Conservation (phyloP, 805 yeast genomes). For the Scheffersomyces spartinae region DNA sequence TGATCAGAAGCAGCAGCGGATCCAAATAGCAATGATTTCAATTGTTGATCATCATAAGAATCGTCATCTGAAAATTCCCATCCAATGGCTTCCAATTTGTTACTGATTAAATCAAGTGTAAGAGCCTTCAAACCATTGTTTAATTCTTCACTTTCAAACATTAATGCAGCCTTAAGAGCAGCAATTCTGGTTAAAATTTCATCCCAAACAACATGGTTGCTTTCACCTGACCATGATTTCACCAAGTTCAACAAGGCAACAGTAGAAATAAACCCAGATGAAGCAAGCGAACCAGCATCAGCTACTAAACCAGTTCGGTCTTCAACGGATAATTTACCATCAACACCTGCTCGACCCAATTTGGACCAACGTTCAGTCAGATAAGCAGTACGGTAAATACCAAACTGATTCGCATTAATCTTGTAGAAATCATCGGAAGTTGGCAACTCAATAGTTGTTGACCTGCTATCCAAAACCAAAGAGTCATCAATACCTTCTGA, state of each 20-base stretch:
- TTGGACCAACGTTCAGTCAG: conserved; percentile 57
- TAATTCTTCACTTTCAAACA: conserved; percentile 38
- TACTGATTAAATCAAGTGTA: conserved; percentile 41
- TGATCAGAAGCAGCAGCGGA: conserved; percentile 47
- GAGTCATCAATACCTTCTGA: conserved; percentile 49
- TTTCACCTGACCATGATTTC: conserved; percentile 47
- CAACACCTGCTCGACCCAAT: conserved; percentile 49
- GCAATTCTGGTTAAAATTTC: conserved; percentile 41
- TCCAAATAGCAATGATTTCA: conserved; percentile 53
- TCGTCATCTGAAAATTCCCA: conserved; percentile 49
- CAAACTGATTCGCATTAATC: conserved; percentile 62
- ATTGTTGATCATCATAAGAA: conserved; percentile 49
- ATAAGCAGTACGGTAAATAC: conserved; percentile 67
- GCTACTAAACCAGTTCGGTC: conserved; percentile 74
- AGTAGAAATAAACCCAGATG: conserved; percentile 59
- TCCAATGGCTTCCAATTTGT: conserved; percentile 47
- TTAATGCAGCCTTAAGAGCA: conserved; percentile 40
- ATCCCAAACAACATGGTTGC: conserved; percentile 59
- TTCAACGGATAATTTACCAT: conserved; percentile 52
- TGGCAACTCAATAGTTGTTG: conserved; percentile 29
- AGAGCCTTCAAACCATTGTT: conserved; percentile 40
- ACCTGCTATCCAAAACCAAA: conserved; percentile 36
- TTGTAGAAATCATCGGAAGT: conserved; percentile 43
- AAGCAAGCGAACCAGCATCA: conserved; percentile 63
- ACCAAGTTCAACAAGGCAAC: conserved; percentile 48